phyloP scores from a whole-genome alignment of 805 yeast species.

The Ascoidea rubescens region DNA sequence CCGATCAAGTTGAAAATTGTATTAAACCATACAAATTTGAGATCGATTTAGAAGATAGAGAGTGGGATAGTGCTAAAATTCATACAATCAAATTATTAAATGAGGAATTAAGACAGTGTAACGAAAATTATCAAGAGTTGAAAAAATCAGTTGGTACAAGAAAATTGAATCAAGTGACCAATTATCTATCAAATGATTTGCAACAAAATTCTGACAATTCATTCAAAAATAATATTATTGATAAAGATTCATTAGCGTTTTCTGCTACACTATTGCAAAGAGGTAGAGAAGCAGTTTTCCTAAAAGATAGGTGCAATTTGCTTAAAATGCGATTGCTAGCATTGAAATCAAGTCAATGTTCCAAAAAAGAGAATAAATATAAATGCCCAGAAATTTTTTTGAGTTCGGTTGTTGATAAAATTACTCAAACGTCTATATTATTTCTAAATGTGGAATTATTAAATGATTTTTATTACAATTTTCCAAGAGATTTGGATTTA shows the following conservation, averaged over 20 bases:
- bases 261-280: slow-evolving; percentile 58
- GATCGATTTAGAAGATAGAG: slow-evolving; percentile 90
- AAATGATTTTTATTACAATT: slow-evolving; percentile 90
- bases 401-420: slow-evolving; percentile 82
- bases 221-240: slow-evolving; percentile 7
- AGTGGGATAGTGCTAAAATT: slow-evolving; percentile 75
- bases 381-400: slow-evolving; percentile 91
- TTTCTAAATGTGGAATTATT: slow-evolving; percentile 87
- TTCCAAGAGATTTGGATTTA: slow-evolving; percentile 84
- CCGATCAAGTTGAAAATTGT: slow-evolving; percentile 97
- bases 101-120: slow-evolving; percentile 81
- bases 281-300: slow-evolving; percentile 76
- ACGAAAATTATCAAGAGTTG: slow-evolving; percentile 40
- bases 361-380: slow-evolving; percentile 64
- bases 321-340: slow-evolving; percentile 65
- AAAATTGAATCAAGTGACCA: slow-evolving; percentile 71
- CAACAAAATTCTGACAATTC: slow-evolving; percentile 25
- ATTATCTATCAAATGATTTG: slow-evolving; percentile 32
- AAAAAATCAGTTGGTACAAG: slow-evolving; percentile 69
- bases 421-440: slow-evolving; percentile 85
- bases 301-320: slow-evolving; percentile 58
- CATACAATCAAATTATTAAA: slow-evolving; percentile 59
- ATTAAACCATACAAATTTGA: slow-evolving; percentile 97
- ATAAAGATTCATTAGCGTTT: slow-evolving; percentile 73
- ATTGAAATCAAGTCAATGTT: slow-evolving; percentile 64